Evolutionary conservation across 257 asterid genomes (phyloP).

Genomic region (Jacaranda copaia): DNA sequence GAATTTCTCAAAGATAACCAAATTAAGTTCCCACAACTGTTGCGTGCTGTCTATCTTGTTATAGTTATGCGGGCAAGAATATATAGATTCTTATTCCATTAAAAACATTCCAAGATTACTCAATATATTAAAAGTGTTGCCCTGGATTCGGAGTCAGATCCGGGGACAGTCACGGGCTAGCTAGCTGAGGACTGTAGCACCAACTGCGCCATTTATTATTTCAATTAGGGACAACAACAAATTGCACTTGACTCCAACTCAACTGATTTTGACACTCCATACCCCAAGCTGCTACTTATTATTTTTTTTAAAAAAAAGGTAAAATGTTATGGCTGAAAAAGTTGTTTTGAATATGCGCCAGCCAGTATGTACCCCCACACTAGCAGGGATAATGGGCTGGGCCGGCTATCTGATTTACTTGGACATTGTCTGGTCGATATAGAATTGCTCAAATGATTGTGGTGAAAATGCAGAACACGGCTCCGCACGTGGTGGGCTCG

Average conservation of each 20-base stretch:
- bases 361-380: too few relatives aligned
- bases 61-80: neutral
- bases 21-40: too few relatives aligned
- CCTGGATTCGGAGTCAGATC: neutral
- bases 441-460: neutral
- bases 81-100: conserved; percentile 17
- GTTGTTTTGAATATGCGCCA: too few relatives aligned
- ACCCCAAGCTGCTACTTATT: neutral
- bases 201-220: neutral
- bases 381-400: too few relatives aligned
- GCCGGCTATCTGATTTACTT: too few relatives aligned
- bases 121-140: neutral
- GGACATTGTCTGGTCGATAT: neutral
- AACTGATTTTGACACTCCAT: neutral
- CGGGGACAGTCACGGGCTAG: conserved; percentile 32
- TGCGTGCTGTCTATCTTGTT: too few relatives aligned
- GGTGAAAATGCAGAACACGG: conserved; percentile 52
- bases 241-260: neutral
- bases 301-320: too few relatives aligned
- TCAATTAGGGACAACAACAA: neutral
- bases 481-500: conserved; percentile 54
- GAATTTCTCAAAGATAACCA: too few relatives aligned
- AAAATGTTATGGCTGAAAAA: too few relatives aligned
- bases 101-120: conserved; percentile 3
- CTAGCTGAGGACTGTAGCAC: neutral